phyloP scores from a whole-genome alignment of 1,284 basidiomycete genomes.

The Ustilago curta region DNA sequence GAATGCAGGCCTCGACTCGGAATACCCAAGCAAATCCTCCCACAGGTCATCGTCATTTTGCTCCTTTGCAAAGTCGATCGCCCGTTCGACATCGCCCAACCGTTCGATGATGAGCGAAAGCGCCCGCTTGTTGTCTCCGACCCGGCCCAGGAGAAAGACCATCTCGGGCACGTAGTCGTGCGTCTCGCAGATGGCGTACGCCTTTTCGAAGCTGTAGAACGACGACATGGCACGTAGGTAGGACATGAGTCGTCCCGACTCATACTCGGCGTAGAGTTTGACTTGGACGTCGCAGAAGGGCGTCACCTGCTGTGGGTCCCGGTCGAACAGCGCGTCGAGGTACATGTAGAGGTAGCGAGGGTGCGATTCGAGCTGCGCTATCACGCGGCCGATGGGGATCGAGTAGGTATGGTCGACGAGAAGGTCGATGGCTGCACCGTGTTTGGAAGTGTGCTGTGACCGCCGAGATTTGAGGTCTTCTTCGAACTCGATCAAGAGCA shows the following conservation, averaged over 20 bases:
- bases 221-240: slow-evolving; percentile 87
- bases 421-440: slow-evolving; percentile 81
- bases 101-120: slow-evolving; percentile 94
- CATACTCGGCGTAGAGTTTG: slow-evolving; percentile 90
- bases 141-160: slow-evolving; percentile 95
- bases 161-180: slow-evolving; percentile 92
- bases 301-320: slow-evolving; percentile 83
- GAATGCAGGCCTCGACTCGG: slow-evolving; percentile 92
- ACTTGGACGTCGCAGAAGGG: slow-evolving; percentile 88
- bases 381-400: slow-evolving; percentile 91
- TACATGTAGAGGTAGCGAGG: slow-evolving; percentile 91
- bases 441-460: slow-evolving; percentile 48
- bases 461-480: slow-evolving; percentile 78
- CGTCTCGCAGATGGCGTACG: slow-evolving; percentile 86
- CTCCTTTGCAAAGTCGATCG: slow-evolving; percentile 98
- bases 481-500: slow-evolving; percentile 93
- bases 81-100: slow-evolving; percentile 89
- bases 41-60: slow-evolving; percentile 97
- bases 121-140: slow-evolving; percentile 97
- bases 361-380: slow-evolving; percentile 82
- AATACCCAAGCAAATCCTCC: slow-evolving; percentile 94
- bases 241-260: slow-evolving; percentile 82
- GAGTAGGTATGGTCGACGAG: slow-evolving; percentile 95
- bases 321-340: slow-evolving; percentile 88
- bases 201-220: slow-evolving; percentile 91